A percentile compares a stretch with the other conserved stretches of the same genome.
Evolutionary conservation across 768 basidiomycete genomes (phyloP).

Genomic region (Podaxis carcinomalis): DNA sequence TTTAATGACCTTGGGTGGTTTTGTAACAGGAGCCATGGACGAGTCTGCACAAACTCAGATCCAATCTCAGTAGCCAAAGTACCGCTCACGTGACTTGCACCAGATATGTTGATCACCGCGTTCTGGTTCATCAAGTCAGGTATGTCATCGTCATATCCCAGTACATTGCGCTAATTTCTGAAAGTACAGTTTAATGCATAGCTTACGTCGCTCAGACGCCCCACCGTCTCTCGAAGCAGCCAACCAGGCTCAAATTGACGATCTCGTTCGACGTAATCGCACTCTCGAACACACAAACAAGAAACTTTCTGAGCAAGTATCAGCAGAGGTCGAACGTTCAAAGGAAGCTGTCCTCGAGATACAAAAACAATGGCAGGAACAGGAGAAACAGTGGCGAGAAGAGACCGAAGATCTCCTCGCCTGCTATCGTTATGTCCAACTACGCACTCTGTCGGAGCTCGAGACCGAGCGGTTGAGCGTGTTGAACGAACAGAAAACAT

Average conservation of each 20-base stretch:
- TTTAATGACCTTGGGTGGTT: slow-evolving; percentile 52
- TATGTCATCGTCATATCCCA: neutral
- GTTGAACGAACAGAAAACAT: slow-evolving; percentile 49
- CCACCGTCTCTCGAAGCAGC: slow-evolving; percentile 50
- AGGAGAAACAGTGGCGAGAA: slow-evolving; percentile 49
- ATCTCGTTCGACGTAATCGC: slow-evolving; percentile 66
- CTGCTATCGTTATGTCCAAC: slow-evolving; percentile 62
- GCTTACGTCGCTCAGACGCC: slow-evolving; percentile 15
- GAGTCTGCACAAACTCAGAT: neutral
- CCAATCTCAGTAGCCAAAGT: neutral
- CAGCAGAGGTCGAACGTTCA: slow-evolving; percentile 36
- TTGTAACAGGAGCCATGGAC: slow-evolving; percentile 52
- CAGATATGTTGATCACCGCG: neutral
- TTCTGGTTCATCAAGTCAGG: neutral
- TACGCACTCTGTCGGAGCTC: slow-evolving; percentile 47
- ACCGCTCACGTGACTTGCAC: neutral
- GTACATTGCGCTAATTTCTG: neutral
- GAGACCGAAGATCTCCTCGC: slow-evolving; percentile 60
- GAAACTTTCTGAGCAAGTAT: slow-evolving; percentile 47
- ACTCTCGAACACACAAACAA: slow-evolving; percentile 58
- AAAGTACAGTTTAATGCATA: neutral
- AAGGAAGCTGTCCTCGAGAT: slow-evolving; percentile 38
- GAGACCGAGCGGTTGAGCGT: slow-evolving; percentile 49
- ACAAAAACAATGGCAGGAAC: slow-evolving; percentile 46
- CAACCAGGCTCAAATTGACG: slow-evolving; percentile 66